These are phyloP conservation scores for Mucor circinelloides DNA, from an alignment of 371 early-diverging fungal species.

Conservation along the genomic window DNA sequence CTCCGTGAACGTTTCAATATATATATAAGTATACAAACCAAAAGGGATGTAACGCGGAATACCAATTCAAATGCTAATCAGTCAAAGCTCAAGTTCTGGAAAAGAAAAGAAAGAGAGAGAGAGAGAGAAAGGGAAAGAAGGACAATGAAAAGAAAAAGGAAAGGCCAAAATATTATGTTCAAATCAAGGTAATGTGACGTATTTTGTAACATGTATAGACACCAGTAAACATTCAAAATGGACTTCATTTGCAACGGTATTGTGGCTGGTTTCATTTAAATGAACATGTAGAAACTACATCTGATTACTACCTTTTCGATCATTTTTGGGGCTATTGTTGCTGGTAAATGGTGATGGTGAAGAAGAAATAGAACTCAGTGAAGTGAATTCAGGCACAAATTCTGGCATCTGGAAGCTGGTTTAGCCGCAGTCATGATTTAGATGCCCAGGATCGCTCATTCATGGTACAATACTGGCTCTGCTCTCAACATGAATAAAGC, in stretches of 20 bases:
- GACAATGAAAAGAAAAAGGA: slow-evolving; percentile 7
- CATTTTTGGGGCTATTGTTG: not conserved
- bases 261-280: not conserved
- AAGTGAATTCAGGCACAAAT: not conserved
- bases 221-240: no score
- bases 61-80: not conserved
- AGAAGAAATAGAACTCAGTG: not conserved
- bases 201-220: not conserved
- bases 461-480: no score
- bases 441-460: not conserved
- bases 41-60: not conserved
- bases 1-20: slow-evolving; percentile 4
- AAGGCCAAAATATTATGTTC: not conserved
- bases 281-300: no score
- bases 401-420: not conserved
- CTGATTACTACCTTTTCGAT: not conserved
- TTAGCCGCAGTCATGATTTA: not conserved
- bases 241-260: not conserved
- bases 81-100: not conserved
- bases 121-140: not conserved
- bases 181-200: slow-evolving; percentile 2
- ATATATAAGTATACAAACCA: not conserved
- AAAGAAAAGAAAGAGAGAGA: not conserved
- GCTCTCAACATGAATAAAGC: no score
- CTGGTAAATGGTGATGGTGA: not conserved